Conservation (phyloP, 352 stramenopile species). For the Blastocystis sp. region DNA sequence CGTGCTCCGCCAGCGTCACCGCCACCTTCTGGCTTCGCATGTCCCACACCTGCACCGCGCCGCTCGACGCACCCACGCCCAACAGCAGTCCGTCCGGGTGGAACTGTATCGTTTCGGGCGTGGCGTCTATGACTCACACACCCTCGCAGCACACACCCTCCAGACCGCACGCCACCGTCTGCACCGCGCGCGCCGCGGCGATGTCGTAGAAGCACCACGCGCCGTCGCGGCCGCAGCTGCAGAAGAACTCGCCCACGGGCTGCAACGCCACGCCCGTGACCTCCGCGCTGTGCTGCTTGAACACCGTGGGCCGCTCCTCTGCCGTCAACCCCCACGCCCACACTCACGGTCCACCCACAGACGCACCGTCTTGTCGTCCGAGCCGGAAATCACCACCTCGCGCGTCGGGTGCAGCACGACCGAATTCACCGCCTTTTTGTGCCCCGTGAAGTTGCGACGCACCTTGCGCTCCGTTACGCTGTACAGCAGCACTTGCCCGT, state of each 20-base stretch:
- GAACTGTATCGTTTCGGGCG: conserved; percentile 76
- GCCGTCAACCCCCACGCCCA: conserved; percentile 34
- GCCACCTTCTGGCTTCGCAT: conserved; percentile 82
- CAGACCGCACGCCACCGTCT: conserved; percentile 33
- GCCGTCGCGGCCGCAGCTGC: conserved; percentile 79
- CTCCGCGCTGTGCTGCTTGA: conserved; percentile 14
- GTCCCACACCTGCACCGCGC: conserved; percentile 86
- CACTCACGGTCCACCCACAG: conserved; percentile 55
- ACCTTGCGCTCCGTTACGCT: conserved; percentile 75
- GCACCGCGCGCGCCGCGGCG: conserved; percentile 67
- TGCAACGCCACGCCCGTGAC: conserved; percentile 80
- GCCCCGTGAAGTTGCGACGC: conserved; percentile 78
- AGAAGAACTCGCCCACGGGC: conserved; percentile 79
- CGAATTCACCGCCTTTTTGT: conserved; percentile 82
- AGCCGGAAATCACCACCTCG: conserved; percentile 78
- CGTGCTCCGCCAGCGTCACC: conserved; percentile 82
- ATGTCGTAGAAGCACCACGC: conserved; percentile 83
- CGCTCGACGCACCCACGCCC: conserved; percentile 76
- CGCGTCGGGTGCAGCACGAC: conserved; percentile 79
- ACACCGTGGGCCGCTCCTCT: conserved; percentile 66
- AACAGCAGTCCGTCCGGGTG: conserved; percentile 92
- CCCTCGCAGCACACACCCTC: background rate
- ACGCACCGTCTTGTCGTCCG: conserved; percentile 78
- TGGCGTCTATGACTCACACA: conserved; percentile 72
- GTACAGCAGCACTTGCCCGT: conserved; percentile 76